A percentile compares a stretch with the other conserved stretches of the same genome.
These are phyloP conservation scores for Metarhizium rileyi DNA, from an alignment of 2,329 filamentous ascomycete genomes.

Conservation along the genomic window DNA sequence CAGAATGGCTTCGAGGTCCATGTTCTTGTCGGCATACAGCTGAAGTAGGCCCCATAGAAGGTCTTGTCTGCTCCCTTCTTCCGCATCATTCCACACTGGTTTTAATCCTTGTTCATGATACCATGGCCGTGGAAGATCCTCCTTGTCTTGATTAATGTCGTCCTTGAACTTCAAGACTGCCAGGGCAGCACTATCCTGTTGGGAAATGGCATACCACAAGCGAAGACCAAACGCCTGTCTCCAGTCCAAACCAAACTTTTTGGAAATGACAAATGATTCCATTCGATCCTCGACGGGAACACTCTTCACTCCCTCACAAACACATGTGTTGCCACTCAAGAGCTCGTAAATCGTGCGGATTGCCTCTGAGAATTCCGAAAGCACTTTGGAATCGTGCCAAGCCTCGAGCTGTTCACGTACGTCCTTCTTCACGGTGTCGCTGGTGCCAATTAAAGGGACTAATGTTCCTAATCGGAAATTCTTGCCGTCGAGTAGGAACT, in stretches of 20 bases:
- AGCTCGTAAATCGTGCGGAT: constrained; percentile 85
- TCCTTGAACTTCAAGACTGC: constrained; percentile 66
- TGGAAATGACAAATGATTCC: constrained; percentile 70
- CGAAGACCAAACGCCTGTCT: constrained; percentile 85
- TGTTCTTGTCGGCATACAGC: constrained; percentile 56
- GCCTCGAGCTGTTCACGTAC: constrained; percentile 72
- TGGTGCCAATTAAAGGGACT: constrained; percentile 70
- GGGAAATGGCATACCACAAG: constrained; percentile 73
- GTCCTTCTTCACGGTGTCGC: constrained; percentile 58
- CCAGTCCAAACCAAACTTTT: constrained; percentile 83
- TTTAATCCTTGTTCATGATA: constrained; percentile 52
- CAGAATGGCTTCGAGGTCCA: constrained; percentile 58
- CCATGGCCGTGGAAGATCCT: constrained; percentile 64
- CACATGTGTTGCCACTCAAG: constrained; percentile 76
- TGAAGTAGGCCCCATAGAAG: constrained; percentile 81
- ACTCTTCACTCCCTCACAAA: constrained; percentile 66
- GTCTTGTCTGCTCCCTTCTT: constrained; percentile 56
- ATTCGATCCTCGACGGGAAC: constrained; percentile 71
- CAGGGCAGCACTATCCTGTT: constrained; percentile 57
- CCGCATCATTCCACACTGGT: constrained; percentile 50
- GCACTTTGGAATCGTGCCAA: constrained; percentile 74
- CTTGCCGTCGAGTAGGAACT: constrained; percentile 61
- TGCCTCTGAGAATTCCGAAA: constrained; percentile 78
- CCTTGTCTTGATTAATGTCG: constrained; percentile 61
- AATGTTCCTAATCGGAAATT: constrained; percentile 81